Evolutionary conservation across 2,329 filamentous ascomycete species (phyloP).

Genomic region (Teratosphaeria zuluensis): DNA sequence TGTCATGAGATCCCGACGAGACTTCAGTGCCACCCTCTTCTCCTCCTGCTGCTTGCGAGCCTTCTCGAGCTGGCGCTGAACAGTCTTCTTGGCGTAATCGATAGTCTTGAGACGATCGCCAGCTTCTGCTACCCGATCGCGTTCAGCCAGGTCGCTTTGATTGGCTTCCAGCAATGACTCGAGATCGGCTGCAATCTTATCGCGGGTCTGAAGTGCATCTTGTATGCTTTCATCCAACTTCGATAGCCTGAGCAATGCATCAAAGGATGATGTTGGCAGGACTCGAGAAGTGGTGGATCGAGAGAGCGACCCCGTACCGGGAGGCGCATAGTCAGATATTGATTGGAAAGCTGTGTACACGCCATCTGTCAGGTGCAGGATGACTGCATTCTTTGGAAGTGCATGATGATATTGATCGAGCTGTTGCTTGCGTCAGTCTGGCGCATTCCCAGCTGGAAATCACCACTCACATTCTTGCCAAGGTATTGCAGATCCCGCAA

Average conservation of each 20-base stretch:
- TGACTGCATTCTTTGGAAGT: slow-evolving; percentile 69
- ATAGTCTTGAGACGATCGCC: slow-evolving; percentile 36
- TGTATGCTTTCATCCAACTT: slow-evolving; percentile 87
- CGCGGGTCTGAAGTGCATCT: slow-evolving; percentile 71
- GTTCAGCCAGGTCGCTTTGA: slow-evolving; percentile 26
- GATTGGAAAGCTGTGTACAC: slow-evolving; percentile 51
- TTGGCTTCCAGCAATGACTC: slow-evolving; percentile 40
- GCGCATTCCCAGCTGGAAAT: neutral
- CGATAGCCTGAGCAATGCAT: slow-evolving; percentile 74
- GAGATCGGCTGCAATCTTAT: slow-evolving; percentile 68
- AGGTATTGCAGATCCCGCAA: slow-evolving; percentile 69
- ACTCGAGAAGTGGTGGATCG: slow-evolving; percentile 30
- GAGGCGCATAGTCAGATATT: slow-evolving; percentile 14
- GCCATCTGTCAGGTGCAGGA: slow-evolving; percentile 80
- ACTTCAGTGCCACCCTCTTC: slow-evolving; percentile 54
- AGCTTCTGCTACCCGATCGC: slow-evolving; percentile 31
- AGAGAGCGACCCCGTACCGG: slow-evolving; percentile 4
- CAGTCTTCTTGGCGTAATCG: slow-evolving; percentile 47
- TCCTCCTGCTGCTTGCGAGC: slow-evolving; percentile 57
- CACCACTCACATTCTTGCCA: slow-evolving; percentile 45
- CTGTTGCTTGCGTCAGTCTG: slow-evolving; percentile 12
- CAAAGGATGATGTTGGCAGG: slow-evolving; percentile 70
- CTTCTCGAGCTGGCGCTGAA: slow-evolving; percentile 56
- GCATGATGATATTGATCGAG: slow-evolving; percentile 57
- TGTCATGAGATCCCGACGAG: slow-evolving; percentile 58